Evolutionary conservation across 306 rosid genomes (phyloP), one percentile per base, ranked within the genome.

Genomic region (Cajanus cajan): DNA sequence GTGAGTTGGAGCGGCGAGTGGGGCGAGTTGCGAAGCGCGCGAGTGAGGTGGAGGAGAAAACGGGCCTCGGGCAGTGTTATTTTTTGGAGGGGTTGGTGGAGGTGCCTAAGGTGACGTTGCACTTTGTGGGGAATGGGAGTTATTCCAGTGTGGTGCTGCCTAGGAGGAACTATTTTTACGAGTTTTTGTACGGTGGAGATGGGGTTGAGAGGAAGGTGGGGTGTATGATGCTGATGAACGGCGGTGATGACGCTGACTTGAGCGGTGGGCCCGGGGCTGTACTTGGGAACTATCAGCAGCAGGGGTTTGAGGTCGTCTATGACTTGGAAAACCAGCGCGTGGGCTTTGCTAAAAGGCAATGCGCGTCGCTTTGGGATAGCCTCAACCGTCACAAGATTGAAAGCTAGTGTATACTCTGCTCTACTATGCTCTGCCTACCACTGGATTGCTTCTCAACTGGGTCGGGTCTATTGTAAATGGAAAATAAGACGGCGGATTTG

Each of bases 241-340:
- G 97, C 15, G 99, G 98, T 0, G 94, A 90, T 87, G 98, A 90
- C 22, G 43, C 37, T n/a, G 98, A 94, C 22, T 82, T 85, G 19
- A 79, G 73, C 7, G 97, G 85, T 73, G 98, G 98, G 69, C 98
- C 98, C 5, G 91, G 91, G 47, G 99, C 98, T 1, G 91, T 87
- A 0, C 90, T 95, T 1, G 99, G 99, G 36, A 95, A 95, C 80
- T 95, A 95, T 9, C 98, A 95, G 54, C 99, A 95, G 68, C 99
- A 95, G 43, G 97, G 98, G 0, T 92, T 95, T 70, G 98, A 95
- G 66, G 96, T 95, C 21, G 89, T 85, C 1, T 95, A 95, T 70
- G 99, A 95, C 79, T 73, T 95, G 77, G 93, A 87, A 73, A 89
- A 89, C 14, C 85, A 68, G 55, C 90, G 90, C 81, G 87, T 95